Evolutionary conservation across 2,329 filamentous ascomycete genomes (phyloP).

Genomic region (Talaromyces sp.): DNA sequence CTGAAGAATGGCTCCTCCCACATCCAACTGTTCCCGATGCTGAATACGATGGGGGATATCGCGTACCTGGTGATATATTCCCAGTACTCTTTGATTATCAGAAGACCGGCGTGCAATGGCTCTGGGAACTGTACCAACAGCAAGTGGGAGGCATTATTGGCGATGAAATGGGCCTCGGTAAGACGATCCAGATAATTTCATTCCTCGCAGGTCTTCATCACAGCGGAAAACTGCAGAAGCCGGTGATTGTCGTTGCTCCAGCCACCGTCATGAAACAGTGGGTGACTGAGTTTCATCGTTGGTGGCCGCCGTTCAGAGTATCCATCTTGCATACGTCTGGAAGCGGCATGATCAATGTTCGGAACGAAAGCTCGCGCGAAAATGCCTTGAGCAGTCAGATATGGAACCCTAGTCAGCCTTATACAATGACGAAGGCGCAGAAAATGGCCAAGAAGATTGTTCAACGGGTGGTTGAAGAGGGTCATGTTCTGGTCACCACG

Average conservation of each 20-base stretch:
- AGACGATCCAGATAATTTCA: conserved; percentile 76
- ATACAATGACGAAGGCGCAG: conserved; percentile 46
- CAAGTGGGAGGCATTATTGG: conserved; percentile 90
- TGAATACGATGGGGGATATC: conserved; percentile 66
- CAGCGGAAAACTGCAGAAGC: conserved; percentile 75
- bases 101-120: conserved; percentile 93
- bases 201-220: conserved; percentile 90
- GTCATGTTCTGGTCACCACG: conserved; percentile 90
- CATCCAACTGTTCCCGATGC: conserved; percentile 78
- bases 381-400: conserved; percentile 55
- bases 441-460: conserved; percentile 75
- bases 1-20: conserved; percentile 71
- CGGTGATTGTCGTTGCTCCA: conserved; percentile 85
- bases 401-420: conserved; percentile 39
- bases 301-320: conserved; percentile 98
- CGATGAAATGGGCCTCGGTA: conserved; percentile 98
- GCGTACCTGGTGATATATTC: conserved; percentile 85
- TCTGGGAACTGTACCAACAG: conserved; percentile 85
- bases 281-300: conserved; percentile 97
- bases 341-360: conserved; percentile 87
- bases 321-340: conserved; percentile 93
- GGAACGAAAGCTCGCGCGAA: conserved; percentile 56
- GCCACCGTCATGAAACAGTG: conserved; percentile 94
- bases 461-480: conserved; percentile 71
- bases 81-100: conserved; percentile 94